phyloP scores from a whole-genome alignment of 2,329 filamentous ascomycete genomes.

The Aspergillus tamarii region DNA sequence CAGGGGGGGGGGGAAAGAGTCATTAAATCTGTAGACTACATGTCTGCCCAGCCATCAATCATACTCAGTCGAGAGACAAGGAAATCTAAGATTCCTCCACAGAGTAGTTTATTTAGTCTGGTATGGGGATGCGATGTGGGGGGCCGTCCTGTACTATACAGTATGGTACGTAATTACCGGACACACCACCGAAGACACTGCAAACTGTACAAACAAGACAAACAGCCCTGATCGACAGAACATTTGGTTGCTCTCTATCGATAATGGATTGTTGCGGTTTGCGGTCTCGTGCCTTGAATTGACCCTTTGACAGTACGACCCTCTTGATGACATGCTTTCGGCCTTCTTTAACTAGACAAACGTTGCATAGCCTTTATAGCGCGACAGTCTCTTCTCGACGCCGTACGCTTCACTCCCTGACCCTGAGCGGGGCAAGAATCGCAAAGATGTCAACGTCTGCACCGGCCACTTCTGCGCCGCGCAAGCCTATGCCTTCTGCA shows the following conservation, averaged over 20 bases:
- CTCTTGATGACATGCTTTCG: conserved; percentile 18
- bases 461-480: conserved; percentile 16
- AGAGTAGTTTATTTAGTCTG: not conserved
- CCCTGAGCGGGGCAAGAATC: conserved; percentile 18
- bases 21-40: not conserved
- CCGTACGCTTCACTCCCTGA: not conserved
- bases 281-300: not conserved
- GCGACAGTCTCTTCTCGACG: not conserved
- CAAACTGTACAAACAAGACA: conserved; percentile 21
- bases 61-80: not conserved
- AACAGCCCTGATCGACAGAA: conserved; percentile 10
- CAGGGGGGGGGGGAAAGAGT: not conserved
- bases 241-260: conserved; percentile 6
- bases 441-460: conserved; percentile 36
- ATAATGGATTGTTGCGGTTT: conserved; percentile 6
- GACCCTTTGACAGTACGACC: not conserved
- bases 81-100: not conserved
- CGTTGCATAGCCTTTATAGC: not conserved
- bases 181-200: not conserved
- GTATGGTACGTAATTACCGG: conserved; percentile 7
- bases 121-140: not conserved
- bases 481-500: conserved; percentile 57
- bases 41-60: not conserved
- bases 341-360: not conserved
- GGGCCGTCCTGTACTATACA: not conserved